phyloP scores from a whole-genome alignment of 2,329 filamentous ascomycete species.

The Aspergillus felis region DNA sequence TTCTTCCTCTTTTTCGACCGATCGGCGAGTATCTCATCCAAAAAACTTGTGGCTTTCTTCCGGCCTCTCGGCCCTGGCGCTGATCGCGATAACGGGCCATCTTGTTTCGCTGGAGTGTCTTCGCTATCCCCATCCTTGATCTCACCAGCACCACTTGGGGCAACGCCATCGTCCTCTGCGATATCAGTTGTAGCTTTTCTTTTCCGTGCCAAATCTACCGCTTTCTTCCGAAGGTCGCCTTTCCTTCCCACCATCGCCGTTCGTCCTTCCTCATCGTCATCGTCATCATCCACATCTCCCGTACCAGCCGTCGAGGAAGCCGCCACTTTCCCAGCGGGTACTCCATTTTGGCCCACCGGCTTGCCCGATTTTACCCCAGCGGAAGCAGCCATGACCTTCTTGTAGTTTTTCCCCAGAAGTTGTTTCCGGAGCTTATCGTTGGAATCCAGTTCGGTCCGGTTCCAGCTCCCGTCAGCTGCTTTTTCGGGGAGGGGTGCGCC shows the following conservation, averaged over 20 bases:
- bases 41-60: slow-evolving; percentile 46
- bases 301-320: background rate
- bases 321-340: background rate
- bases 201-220: slow-evolving; percentile 7
- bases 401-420: slow-evolving; percentile 42
- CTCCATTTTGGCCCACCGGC: slow-evolving; percentile 26
- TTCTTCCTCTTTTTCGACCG: slow-evolving; percentile 50
- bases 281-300: slow-evolving; percentile 25
- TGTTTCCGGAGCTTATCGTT: slow-evolving; percentile 46
- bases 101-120: slow-evolving; percentile 4
- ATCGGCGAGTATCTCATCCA: slow-evolving; percentile 51
- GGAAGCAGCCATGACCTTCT: slow-evolving; percentile 36
- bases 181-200: slow-evolving; percentile 5
- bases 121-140: slow-evolving; percentile 6
- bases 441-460: slow-evolving; percentile 37
- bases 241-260: slow-evolving; percentile 36
- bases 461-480: slow-evolving; percentile 38
- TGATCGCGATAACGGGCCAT: slow-evolving; percentile 8
- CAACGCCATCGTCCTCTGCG: background rate
- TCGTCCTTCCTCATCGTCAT: slow-evolving; percentile 42
- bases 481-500: slow-evolving; percentile 44
- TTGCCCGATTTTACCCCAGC: slow-evolving; percentile 4
- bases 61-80: slow-evolving; percentile 21
- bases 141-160: background rate
- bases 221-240: slow-evolving; percentile 1